Percentiles rank a stretch among this genome's conserved stretches.
Conservation (phyloP, 1,139 yeast genomes). For the Scheffersomyces insectosa region DNA sequence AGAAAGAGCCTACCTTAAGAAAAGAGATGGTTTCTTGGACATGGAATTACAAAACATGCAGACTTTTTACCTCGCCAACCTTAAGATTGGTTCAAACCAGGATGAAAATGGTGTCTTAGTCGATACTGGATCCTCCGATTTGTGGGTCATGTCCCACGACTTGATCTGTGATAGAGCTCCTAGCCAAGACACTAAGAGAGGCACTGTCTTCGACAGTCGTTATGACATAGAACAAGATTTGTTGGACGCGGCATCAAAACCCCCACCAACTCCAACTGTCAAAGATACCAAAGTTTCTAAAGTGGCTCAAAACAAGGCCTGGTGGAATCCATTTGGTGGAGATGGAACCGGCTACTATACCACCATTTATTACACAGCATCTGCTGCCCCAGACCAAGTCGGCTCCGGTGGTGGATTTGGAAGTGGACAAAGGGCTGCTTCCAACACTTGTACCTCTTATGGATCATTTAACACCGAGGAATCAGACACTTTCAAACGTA, state of each 20-base stretch:
- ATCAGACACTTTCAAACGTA: conserved; percentile 34
- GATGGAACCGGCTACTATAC: conserved; percentile 1
- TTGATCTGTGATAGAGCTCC: conserved; percentile 20
- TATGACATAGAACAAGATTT: conserved; percentile 1
- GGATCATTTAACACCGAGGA: conserved; percentile 41
- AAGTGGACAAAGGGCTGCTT: conserved; percentile 3
- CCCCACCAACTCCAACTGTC: not conserved
- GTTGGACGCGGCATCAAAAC: not conserved
- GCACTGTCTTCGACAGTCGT: not conserved
- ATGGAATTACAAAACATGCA: conserved; percentile 44
- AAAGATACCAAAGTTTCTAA: not conserved
- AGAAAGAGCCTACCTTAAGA: conserved; percentile 17
- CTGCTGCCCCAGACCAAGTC: conserved; percentile 1
- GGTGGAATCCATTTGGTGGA: not conserved
- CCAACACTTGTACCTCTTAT: conserved; percentile 34
- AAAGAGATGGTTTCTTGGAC: conserved; percentile 38
- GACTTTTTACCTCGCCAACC: conserved; percentile 50
- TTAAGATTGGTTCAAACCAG: conserved; percentile 35
- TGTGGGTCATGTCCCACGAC: conserved; percentile 44
- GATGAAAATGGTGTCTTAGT: conserved; percentile 35
- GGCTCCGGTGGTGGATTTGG: conserved; percentile 6
- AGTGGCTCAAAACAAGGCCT: not conserved
- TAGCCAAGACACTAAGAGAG: conserved; percentile 1
- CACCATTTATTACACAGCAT: conserved; percentile 2
- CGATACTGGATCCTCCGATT: conserved; percentile 50